A percentile compares a stretch with the other conserved stretches of the same genome.
These are phyloP conservation scores for Tephrocybe sp. DNA, from an alignment of 768 basidiomycete species.

Conservation along the genomic window DNA sequence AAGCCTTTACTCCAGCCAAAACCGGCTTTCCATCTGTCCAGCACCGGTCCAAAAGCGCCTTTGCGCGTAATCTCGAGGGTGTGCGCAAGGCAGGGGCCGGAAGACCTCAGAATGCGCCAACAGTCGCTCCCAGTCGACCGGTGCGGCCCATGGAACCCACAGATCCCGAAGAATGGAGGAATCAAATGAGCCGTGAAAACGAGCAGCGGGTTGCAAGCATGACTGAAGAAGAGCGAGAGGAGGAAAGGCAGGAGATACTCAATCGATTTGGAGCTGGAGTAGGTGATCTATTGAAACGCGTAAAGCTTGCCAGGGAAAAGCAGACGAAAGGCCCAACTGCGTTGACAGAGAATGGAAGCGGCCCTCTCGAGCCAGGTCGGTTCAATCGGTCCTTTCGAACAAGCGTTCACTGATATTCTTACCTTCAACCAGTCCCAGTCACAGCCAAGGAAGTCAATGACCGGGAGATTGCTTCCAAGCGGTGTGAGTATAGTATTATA, in stretches of 20 bases:
- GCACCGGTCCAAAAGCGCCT: constrained; percentile 67
- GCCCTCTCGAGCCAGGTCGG: constrained; percentile 19
- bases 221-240: constrained; percentile 68
- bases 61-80: constrained; percentile 49
- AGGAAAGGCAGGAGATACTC: constrained; percentile 64
- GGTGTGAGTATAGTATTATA: constrained; percentile 14
- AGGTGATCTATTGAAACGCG: constrained; percentile 57
- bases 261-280: constrained; percentile 73
- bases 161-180: constrained; percentile 44
- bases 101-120: constrained; percentile 29
- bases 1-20: constrained; percentile 26
- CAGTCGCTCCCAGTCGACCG: constrained; percentile 14
- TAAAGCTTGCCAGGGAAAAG: constrained; percentile 47
- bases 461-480: constrained; percentile 4
- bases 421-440: constrained; percentile 13
- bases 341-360: background rate
- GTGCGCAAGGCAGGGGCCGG: constrained; percentile 21
- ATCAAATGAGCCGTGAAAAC: constrained; percentile 68
- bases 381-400: background rate
- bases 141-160: constrained; percentile 6
- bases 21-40: constrained; percentile 65
- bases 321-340: constrained; percentile 11
- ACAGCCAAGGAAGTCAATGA: constrained; percentile 13
- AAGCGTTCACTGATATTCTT: background rate
- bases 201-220: constrained; percentile 59